Evolutionary conservation across 1,284 basidiomycete genomes (phyloP).

Genomic region (Moniliophthora roreri): DNA sequence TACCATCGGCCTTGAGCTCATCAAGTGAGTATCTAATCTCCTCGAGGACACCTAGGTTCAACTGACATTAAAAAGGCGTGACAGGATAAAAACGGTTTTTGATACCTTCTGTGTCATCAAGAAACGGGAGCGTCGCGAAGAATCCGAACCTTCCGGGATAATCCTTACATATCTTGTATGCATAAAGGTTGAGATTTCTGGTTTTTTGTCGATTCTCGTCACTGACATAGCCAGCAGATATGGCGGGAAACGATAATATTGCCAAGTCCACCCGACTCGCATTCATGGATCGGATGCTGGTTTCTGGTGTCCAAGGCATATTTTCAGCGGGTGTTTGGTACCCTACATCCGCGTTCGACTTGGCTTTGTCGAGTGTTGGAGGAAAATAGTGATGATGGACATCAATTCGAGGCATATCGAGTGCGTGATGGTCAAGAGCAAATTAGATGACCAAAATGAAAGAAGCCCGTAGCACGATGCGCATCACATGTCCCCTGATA

Average conservation of each 20-base stretch:
- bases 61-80: not conserved
- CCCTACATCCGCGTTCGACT: slow-evolving; percentile 45
- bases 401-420: slow-evolving; percentile 45
- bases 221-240: slow-evolving; percentile 43
- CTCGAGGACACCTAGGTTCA: not conserved
- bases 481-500: too few relatives aligned
- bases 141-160: slow-evolving; percentile 63
- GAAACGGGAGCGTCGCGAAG: slow-evolving; percentile 61
- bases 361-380: slow-evolving; percentile 41
- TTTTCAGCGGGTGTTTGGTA: slow-evolving; percentile 62
- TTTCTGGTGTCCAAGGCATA: slow-evolving; percentile 61
- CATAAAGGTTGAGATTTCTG: slow-evolving; percentile 46
- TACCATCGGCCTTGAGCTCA: not conserved
- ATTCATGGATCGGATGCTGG: slow-evolving; percentile 62
- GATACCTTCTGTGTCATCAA: slow-evolving; percentile 59
- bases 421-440: too few relatives aligned
- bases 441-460: too few relatives aligned
- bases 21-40: slow-evolving; percentile 1
- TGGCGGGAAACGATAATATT: slow-evolving; percentile 64
- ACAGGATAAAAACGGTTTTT: slow-evolving; percentile 24
- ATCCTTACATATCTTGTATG: slow-evolving; percentile 43
- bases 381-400: slow-evolving; percentile 75
- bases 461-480: too few relatives aligned
- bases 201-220: slow-evolving; percentile 40
- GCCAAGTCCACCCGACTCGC: slow-evolving; percentile 51